Conservation (phyloP, 139 green algal genomes). For the Tetratostichococcus sp. region DNA sequence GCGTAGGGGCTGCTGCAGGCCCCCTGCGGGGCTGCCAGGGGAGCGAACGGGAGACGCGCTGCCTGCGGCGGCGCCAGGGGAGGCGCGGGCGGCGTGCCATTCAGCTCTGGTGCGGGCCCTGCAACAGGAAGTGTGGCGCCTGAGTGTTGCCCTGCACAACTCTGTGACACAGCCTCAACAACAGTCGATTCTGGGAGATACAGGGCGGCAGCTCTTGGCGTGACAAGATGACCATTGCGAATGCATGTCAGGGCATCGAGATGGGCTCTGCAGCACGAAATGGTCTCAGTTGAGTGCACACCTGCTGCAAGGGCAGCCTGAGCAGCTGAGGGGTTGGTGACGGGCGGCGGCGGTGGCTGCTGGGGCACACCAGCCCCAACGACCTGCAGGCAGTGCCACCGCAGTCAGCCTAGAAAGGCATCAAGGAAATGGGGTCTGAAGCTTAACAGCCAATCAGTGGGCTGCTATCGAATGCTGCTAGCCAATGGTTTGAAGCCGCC, state of each 20-base stretch:
- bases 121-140: neutral
- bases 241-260: neutral
- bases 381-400: neutral
- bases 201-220: too few relatives aligned
- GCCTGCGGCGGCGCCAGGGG: neutral
- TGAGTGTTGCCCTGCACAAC: neutral
- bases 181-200: too few relatives aligned
- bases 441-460: too few relatives aligned
- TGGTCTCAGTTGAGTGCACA: neutral
- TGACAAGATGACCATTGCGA: too few relatives aligned
- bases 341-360: neutral
- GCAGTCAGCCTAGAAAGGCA: neutral
- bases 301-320: neutral
- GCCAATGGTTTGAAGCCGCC: too few relatives aligned
- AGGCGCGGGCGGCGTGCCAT: neutral
- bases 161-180: too few relatives aligned
- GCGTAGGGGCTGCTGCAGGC: neutral
- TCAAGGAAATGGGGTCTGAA: neutral
- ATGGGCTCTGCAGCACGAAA: neutral
- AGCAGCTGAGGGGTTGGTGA: neutral
- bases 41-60: neutral
- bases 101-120: neutral
- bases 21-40: neutral
- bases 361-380: neutral
- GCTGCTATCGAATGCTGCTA: too few relatives aligned